These are phyloP conservation scores for Beauveria brongniartii DNA, from an alignment of 2,329 filamentous ascomycete species.

Conservation along the genomic window DNA sequence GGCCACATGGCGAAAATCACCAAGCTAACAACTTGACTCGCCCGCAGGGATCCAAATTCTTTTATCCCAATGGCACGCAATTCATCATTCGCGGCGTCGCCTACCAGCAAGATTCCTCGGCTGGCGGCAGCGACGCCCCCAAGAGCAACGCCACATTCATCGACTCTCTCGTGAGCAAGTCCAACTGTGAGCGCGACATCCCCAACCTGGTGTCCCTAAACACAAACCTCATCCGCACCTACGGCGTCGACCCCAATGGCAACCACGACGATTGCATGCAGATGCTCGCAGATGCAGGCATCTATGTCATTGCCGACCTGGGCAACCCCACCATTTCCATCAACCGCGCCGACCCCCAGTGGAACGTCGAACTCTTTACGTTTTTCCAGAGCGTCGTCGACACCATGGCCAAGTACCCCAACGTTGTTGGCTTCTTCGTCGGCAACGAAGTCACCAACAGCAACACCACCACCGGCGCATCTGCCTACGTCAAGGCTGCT, in stretches of 20 bases:
- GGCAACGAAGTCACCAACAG: conserved; percentile 96
- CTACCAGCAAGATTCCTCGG: conserved; percentile 75
- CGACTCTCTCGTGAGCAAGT: conserved; percentile 71
- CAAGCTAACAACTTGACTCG: conserved; percentile 5
- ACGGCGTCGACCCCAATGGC: conserved; percentile 73
- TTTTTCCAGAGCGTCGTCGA: conserved; percentile 85
- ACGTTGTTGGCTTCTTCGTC: conserved; percentile 94
- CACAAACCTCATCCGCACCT: conserved; percentile 93
- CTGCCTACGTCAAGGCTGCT: conserved; percentile 93
- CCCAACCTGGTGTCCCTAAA: conserved; percentile 68
- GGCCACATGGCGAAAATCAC: background rate
- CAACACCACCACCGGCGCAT: conserved; percentile 78
- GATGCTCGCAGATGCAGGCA: conserved; percentile 72
- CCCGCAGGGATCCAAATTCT: conserved; percentile 70
- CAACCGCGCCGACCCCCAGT: conserved; percentile 68
- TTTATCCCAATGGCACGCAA: conserved; percentile 64
- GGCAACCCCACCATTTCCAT: conserved; percentile 77
- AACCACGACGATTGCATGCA: conserved; percentile 83
- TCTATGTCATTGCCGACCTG: conserved; percentile 92
- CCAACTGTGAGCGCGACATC: conserved; percentile 74
- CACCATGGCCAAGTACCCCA: conserved; percentile 71
- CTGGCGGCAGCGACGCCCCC: conserved; percentile 41
- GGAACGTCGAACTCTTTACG: conserved; percentile 69
- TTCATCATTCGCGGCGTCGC: conserved; percentile 86
- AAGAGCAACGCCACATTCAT: conserved; percentile 43